Percentiles rank a stretch among this genome's conserved stretches.
Evolutionary conservation across 139 green algal species (phyloP).

Genomic region (Asterochloris erici): DNA sequence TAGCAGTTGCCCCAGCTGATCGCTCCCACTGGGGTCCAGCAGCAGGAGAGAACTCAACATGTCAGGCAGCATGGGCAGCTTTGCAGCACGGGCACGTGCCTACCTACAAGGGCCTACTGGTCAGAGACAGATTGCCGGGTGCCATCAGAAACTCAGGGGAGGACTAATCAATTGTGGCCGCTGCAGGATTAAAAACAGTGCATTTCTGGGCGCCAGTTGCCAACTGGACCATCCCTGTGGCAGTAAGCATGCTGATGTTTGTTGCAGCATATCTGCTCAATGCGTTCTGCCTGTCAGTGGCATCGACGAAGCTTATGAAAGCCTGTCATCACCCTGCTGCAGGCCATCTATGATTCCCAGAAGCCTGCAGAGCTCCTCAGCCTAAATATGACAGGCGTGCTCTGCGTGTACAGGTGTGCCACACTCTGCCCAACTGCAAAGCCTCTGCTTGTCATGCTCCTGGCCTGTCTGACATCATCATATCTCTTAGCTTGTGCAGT

Average conservation of each 20-base stretch:
- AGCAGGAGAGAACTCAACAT: too few relatives aligned
- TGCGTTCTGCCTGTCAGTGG: not conserved
- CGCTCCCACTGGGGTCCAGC: too few relatives aligned
- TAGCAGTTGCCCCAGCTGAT: too few relatives aligned
- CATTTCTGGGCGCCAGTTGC: constrained; percentile 48
- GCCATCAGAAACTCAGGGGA: too few relatives aligned
- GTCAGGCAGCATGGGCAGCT: too few relatives aligned
- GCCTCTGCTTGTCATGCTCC: too few relatives aligned
- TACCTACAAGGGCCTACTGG: too few relatives aligned
- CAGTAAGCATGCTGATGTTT: constrained; percentile 8
- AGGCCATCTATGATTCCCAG: constrained; percentile 61
- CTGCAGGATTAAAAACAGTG: constrained; percentile 12
- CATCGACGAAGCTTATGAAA: not conserved
- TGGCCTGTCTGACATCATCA: not conserved
- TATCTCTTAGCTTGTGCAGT: not conserved
- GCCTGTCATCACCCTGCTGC: not conserved
- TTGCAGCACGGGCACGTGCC: too few relatives aligned
- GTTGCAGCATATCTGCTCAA: not conserved
- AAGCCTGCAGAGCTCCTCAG: constrained; percentile 68
- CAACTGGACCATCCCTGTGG: constrained; percentile 80
- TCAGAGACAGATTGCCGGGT: too few relatives aligned
- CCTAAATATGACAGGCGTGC: constrained; percentile 65
- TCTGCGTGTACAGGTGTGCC: too few relatives aligned
- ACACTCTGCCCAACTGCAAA: too few relatives aligned
- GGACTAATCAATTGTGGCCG: too few relatives aligned